These are phyloP conservation scores for Chrysoporthe puriensis DNA, from an alignment of 2,329 filamentous ascomycete species.

Conservation along the genomic window DNA sequence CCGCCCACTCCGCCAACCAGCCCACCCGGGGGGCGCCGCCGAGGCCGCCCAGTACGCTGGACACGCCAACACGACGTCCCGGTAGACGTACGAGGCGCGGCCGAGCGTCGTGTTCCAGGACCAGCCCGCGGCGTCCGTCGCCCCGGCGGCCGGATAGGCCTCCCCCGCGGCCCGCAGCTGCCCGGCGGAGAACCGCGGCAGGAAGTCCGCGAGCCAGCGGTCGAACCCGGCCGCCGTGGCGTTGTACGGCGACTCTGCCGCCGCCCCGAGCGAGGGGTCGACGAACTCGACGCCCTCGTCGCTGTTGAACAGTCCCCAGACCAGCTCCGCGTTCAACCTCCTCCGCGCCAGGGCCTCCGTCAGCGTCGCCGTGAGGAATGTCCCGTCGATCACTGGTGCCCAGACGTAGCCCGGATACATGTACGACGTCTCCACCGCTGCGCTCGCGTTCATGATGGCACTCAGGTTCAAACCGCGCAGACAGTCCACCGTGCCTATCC, in stretches of 20 bases:
- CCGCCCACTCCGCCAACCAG: conserved; percentile 1
- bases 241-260: background rate
- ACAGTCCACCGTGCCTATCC: conserved; percentile 2
- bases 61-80: conserved; percentile 12
- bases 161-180: background rate
- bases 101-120: conserved; percentile 6
- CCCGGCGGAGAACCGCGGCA: conserved; percentile 2
- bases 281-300: conserved; percentile 7
- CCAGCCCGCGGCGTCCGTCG: background rate
- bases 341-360: background rate
- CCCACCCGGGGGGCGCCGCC: background rate
- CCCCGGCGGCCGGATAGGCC: conserved; percentile 2
- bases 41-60: conserved; percentile 12
- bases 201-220: conserved; percentile 10
- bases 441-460: conserved; percentile 3
- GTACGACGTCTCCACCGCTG: background rate
- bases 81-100: conserved; percentile 8
- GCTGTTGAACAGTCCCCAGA: conserved; percentile 9
- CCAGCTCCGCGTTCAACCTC: background rate
- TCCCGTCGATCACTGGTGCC: conserved; percentile 6
- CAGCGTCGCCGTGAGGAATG: background rate
- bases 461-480: background rate
- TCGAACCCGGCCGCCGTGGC: conserved; percentile 5
- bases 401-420: background rate
- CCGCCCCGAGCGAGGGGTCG: background rate